Base-by-base conservation (phyloP, 2,329 filamentous ascomycete genomes). In the Aspergillus vadensis region DNA sequence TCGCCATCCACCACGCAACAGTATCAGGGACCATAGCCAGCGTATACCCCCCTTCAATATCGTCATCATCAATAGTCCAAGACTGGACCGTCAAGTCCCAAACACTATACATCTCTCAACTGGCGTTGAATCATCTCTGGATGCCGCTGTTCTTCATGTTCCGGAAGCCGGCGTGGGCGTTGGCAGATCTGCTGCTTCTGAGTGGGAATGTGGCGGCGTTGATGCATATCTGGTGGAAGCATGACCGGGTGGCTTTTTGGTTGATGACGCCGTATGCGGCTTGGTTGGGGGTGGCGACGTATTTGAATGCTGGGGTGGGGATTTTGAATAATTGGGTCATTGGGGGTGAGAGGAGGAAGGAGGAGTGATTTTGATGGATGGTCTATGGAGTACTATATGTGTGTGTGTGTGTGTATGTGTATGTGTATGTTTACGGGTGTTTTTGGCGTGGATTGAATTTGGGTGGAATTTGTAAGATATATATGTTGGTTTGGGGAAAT, bases 61-160 rank as follows among this genome's bases (percentile, higher is more conserved):
- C 27, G 12, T 30, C 27, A 30, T 30, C 27, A 30, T 30, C 27
- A 30, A 75, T 78, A 41, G 85, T 84, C n/a, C 82, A 86, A 51
- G 76, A 80, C 38, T 78, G 86, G 57, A 86, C 89, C 55, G 85
- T 85, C 73, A 83, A 87, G 66, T 89, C 88, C 66, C 88, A 91
- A 60, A 91, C 89, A 0, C 83, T 97, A 30, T 97, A 97, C 81
- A 91, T 90, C 2, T 82, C 92, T 61, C 93, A 97, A 78, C 87
- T 97, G 6, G 90, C 84, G 10, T 82, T 97, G 55, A 97, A 97
- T 75, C 81, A 96, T 30, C 76, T 89, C 57, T 98, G 91, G 91
- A 97, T 92, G 85, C 94, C 94, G 12, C 84, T 97, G 10, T 97
- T 97, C 84, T 97, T 97, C 73, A 84, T 85, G n/a, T 72, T 89